A percentile compares a stretch with the other conserved stretches of the same genome.
phyloP scores from a whole-genome alignment of 2,329 filamentous ascomycete genomes.

The Aureobasidium subglaciale region DNA sequence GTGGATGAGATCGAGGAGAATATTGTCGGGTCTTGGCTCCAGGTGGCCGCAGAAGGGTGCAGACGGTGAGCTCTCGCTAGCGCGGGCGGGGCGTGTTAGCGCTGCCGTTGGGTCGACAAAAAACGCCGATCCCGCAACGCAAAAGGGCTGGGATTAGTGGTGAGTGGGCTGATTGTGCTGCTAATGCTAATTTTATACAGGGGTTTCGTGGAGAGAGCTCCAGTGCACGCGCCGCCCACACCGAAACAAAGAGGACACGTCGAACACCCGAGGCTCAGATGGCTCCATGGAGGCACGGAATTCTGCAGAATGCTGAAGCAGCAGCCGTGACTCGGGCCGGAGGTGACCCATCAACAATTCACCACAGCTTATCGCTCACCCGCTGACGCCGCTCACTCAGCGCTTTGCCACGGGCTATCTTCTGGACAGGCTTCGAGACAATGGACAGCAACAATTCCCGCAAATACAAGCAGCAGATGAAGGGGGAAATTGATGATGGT shows the following conservation, averaged over 20 bases:
- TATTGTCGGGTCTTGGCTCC: slow-evolving; percentile 15
- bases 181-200: slow-evolving; percentile 15
- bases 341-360: background rate
- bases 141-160: slow-evolving; percentile 11
- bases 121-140: slow-evolving; percentile 13
- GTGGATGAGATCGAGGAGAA: slow-evolving; percentile 14
- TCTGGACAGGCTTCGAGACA: background rate
- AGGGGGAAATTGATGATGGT: slow-evolving; percentile 15
- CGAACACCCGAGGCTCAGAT: background rate
- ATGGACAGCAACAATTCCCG: slow-evolving; percentile 7
- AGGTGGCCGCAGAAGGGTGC: slow-evolving; percentile 7
- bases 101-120: slow-evolving; percentile 10
- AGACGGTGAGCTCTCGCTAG: slow-evolving; percentile 14
- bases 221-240: background rate
- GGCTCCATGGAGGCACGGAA: background rate
- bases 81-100: slow-evolving; percentile 12
- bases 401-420: background rate
- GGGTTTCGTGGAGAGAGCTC: slow-evolving; percentile 9
- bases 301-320: background rate
- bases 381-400: slow-evolving; percentile 1
- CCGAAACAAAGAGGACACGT: slow-evolving; percentile 9
- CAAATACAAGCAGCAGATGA: slow-evolving; percentile 10
- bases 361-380: background rate
- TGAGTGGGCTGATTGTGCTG: slow-evolving; percentile 13
- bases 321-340: slow-evolving; percentile 9